Conservation (phyloP, 495 filamentous ascomycete species). For the Viridothelium virens region DNA sequence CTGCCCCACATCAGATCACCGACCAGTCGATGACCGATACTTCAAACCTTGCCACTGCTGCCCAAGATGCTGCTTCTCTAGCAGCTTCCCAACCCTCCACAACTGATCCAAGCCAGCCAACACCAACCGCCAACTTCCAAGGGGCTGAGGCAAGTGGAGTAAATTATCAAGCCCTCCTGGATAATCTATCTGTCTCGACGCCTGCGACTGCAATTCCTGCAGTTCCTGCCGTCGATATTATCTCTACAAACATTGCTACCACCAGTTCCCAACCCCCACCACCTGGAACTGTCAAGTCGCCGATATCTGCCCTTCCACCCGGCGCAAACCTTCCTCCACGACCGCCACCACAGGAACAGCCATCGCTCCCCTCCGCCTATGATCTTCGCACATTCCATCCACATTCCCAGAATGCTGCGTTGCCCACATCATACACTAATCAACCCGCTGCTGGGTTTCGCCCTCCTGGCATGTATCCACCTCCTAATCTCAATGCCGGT, state of each 20-base stretch:
- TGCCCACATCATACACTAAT: slow-evolving; percentile 29
- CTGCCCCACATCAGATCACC: not conserved
- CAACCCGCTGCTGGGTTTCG: slow-evolving; percentile 31
- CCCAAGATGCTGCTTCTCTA: not conserved
- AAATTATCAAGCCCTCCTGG: slow-evolving; percentile 38
- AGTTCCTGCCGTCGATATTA: slow-evolving; percentile 14
- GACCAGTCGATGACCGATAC: slow-evolving; percentile 4
- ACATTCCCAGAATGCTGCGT: slow-evolving; percentile 40
- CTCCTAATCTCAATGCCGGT: slow-evolving; percentile 42
- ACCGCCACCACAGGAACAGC: slow-evolving; percentile 48
- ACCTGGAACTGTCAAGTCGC: slow-evolving; percentile 26
- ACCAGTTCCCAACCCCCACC: slow-evolving; percentile 19
- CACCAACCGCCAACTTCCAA: not conserved
- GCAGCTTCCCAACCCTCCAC: not conserved
- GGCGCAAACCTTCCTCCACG: slow-evolving; percentile 48
- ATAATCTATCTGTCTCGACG: slow-evolving; percentile 25
- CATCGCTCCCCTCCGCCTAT: slow-evolving; percentile 51
- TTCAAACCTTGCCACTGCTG: not conserved
- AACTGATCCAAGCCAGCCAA: not conserved
- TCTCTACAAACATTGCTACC: slow-evolving; percentile 17
- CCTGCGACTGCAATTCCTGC: slow-evolving; percentile 7
- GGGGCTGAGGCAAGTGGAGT: slow-evolving; percentile 22
- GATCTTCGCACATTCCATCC: slow-evolving; percentile 49
- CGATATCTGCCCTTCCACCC: slow-evolving; percentile 40
- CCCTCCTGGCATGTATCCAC: slow-evolving; percentile 20